Percentiles rank a stretch among this genome's conserved stretches.
These are phyloP conservation scores for Suillus bovinus DNA, from an alignment of 768 basidiomycete species.

Conservation along the genomic window DNA sequence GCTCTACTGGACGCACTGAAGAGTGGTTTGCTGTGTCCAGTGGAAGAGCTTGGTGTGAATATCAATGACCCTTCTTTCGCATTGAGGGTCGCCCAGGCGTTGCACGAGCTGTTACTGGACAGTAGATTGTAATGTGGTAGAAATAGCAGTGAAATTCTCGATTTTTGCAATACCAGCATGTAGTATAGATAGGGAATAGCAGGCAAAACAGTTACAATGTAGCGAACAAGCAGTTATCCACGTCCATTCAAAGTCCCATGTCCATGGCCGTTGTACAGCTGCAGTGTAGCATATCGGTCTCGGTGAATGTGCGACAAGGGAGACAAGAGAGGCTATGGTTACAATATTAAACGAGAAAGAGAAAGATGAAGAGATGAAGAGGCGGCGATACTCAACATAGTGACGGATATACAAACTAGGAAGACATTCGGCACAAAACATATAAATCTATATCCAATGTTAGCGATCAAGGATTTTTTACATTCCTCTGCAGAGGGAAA, in stretches of 20 bases:
- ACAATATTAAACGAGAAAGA: conserved; percentile 19
- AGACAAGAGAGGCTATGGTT: conserved; percentile 13
- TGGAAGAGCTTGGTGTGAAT: conserved; percentile 26
- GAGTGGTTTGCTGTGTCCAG: conserved; percentile 17
- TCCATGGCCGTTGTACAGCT: conserved; percentile 34
- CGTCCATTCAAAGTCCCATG: conserved; percentile 58
- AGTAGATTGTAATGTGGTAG: neutral
- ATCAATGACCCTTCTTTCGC: conserved; percentile 29
- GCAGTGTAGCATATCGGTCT: conserved; percentile 20
- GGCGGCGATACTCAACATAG: conserved; percentile 10
- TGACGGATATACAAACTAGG: conserved; percentile 7
- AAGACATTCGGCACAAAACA: conserved; percentile 14
- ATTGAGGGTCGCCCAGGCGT: conserved; percentile 14
- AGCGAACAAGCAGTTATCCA: conserved; percentile 52
- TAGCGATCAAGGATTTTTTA: conserved; percentile 5
- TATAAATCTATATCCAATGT: conserved; percentile 29
- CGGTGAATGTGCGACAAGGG: conserved; percentile 13
- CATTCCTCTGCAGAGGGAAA: neutral
- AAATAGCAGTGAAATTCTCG: conserved; percentile 6
- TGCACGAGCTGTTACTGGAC: conserved; percentile 21
- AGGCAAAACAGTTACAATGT: conserved; percentile 47
- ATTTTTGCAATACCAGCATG: conserved; percentile 17
- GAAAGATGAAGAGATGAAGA: conserved; percentile 16
- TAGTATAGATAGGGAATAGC: conserved; percentile 15
- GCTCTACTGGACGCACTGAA: conserved; percentile 21